These are phyloP conservation scores for Dovyalis caffra DNA, from an alignment of 345 rosid species.

Conservation along the genomic window DNA sequence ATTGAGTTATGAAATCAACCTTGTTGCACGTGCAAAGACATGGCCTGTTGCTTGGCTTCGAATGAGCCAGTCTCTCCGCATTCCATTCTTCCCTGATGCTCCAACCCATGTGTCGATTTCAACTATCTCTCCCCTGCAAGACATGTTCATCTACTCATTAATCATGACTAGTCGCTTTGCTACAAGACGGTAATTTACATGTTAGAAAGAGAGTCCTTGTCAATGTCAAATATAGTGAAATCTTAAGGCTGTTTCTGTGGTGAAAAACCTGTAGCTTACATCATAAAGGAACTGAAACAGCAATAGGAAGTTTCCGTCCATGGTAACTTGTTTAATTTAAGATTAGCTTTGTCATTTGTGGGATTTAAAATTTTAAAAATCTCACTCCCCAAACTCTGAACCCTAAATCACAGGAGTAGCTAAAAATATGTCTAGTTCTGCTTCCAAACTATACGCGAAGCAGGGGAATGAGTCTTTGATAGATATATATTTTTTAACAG, in stretches of 20 bases:
- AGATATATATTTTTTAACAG: too few species aligned
- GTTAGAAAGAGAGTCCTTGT: background rate
- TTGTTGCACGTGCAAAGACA: conserved; percentile 55
- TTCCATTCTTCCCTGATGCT: conserved; percentile 71
- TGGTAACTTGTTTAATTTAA: background rate
- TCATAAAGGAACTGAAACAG: background rate
- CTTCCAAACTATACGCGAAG: background rate
- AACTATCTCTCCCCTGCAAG: conserved; percentile 59
- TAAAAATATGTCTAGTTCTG: background rate
- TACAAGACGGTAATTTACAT: background rate
- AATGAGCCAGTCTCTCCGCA: conserved; percentile 67
- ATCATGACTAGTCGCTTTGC: background rate
- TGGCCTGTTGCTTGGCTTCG: conserved; percentile 63
- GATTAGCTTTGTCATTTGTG: too few species aligned
- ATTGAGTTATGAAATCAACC: conserved; percentile 25
- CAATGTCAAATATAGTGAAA: background rate
- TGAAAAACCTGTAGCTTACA: background rate
- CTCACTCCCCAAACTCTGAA: background rate
- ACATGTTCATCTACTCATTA: background rate
- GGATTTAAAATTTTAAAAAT: too few species aligned
- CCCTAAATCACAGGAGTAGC: background rate
- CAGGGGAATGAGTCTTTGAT: background rate
- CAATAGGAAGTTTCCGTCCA: background rate
- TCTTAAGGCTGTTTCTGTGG: background rate
- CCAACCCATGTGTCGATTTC: conserved; percentile 79